phyloP scores from a whole-genome alignment of 129 eudicot species.

The Arctium lappa region DNA sequence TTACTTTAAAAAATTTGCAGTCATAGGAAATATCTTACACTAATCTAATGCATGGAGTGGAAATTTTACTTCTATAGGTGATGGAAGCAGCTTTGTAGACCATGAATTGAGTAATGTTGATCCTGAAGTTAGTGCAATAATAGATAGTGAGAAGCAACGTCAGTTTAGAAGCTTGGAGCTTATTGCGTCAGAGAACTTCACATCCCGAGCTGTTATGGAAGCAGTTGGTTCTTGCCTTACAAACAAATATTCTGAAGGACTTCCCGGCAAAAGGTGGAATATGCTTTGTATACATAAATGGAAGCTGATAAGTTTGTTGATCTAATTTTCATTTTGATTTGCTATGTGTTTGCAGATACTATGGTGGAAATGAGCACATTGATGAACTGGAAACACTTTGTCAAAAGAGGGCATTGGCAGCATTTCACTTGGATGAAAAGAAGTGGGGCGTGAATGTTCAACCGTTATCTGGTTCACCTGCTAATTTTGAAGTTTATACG shows the following conservation, averaged over 20 bases:
- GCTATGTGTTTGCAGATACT: conserved; percentile 53
- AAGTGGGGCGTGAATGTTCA: conserved; percentile 98
- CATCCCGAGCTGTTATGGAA: conserved; percentile 97
- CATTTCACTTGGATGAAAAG: conserved; percentile 76
- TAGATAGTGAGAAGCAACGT: conserved; percentile 75
- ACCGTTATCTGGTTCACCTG: conserved; percentile 93
- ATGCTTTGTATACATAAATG: not conserved
- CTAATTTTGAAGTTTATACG: conserved; percentile 96
- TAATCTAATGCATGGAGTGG: conserved; percentile 5
- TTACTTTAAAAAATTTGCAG: not conserved
- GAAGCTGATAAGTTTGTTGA: not conserved
- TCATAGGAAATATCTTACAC: not conserved
- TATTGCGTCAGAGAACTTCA: conserved; percentile 97
- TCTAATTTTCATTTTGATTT: not conserved
- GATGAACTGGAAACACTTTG: conserved; percentile 88
- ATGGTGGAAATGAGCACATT: conserved; percentile 96
- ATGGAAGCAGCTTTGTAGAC: conserved; percentile 60
- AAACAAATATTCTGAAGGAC: conserved; percentile 94
- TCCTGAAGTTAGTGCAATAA: conserved; percentile 73
- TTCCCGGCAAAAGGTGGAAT: conserved; percentile 90
- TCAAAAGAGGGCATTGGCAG: conserved; percentile 85
- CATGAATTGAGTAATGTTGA: conserved; percentile 60
- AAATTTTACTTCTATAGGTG: conserved; percentile 31
- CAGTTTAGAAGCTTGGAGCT: conserved; percentile 86
- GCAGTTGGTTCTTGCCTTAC: conserved; percentile 98